phyloP scores from a whole-genome alignment of 2,329 filamentous ascomycete species.

The Zopfia rhizophila region DNA sequence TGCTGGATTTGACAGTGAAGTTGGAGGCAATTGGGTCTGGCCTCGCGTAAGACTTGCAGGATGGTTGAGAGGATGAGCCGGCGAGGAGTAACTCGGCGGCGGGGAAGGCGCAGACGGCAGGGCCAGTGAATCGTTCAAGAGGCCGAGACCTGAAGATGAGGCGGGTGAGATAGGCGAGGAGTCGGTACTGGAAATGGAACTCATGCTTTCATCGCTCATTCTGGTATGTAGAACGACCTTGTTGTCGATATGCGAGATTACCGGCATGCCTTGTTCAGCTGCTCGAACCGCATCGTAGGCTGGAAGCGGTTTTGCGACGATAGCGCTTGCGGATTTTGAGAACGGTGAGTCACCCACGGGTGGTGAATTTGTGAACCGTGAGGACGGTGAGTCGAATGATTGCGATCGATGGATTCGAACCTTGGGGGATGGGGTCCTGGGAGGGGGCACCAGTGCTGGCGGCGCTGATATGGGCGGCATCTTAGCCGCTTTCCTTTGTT shows the following conservation, averaged over 20 bases:
- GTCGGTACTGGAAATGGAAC: constrained; percentile 22
- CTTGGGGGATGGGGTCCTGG: constrained; percentile 47
- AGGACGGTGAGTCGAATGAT: constrained; percentile 48
- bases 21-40: constrained; percentile 23
- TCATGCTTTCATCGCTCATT: constrained; percentile 43
- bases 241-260: constrained; percentile 12
- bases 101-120: constrained; percentile 12
- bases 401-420: constrained; percentile 48
- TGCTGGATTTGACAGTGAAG: no score
- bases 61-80: neutral
- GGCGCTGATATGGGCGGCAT: constrained; percentile 16
- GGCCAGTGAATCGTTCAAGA: constrained; percentile 19
- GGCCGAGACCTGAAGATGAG: constrained; percentile 24
- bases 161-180: constrained; percentile 39
- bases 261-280: constrained; percentile 19
- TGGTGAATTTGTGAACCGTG: constrained; percentile 35
- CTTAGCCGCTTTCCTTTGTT: neutral
- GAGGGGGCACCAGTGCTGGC: constrained; percentile 25
- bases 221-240: constrained; percentile 41
- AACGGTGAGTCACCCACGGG: constrained; percentile 46
- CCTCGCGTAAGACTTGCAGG: neutral
- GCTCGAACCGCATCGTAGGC: constrained; percentile 35
- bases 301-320: constrained; percentile 27
- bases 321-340: constrained; percentile 47
- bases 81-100: constrained; percentile 1